Base-by-base conservation (phyloP, 176 grass and related monocot genomes). In the Musa beccarii region DNA sequence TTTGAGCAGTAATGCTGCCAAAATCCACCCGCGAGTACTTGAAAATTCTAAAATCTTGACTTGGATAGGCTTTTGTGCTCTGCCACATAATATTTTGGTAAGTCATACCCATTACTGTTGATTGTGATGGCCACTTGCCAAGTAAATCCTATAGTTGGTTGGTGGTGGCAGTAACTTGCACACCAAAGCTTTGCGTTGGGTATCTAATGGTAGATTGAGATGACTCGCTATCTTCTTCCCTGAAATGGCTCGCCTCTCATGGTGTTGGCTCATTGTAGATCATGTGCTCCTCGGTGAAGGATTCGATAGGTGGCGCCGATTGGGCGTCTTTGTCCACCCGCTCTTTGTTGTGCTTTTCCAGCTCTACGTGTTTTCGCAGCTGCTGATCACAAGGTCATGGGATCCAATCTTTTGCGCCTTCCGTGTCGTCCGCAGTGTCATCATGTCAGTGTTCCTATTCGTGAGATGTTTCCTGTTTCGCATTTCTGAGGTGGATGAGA, bases 251-350 rank as follows among this genome's bases (percentile, higher is more conserved):
- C 10, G 24, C 23, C 49, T 71, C 14, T 49, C 6, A 52, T 11
- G 17, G 20, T 52, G 49, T 49, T 71, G 68, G 68, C 11, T n/a
- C 68, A 51, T 71, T 2, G 20, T 71, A 8, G 49, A 71, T 11
- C 49, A 52, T 51, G 49, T 71, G 49, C 68, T 71, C 68, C 49
- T 71, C 16, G 26, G 21, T 10, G 49, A 51, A 51, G 34, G 68
- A 51, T 68, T 68, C 12, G 43, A 71, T 11, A 14, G 49, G 8
- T 71, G 68, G 49, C 68, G 50, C 16, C 49, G 68, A 16, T 21
- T 71, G 49, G 11, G 49, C 16, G 52, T 71, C 68, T 71, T 71
- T n/a, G 10, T 71, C 68, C 68, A 71, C 7, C 68, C 68, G 22
- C n/a, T 52, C 15, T 51, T 22, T 21, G 14, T 71, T 20, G 7